Conservation (phyloP, 805 yeast species). For the Candida ascalaphidarum region DNA sequence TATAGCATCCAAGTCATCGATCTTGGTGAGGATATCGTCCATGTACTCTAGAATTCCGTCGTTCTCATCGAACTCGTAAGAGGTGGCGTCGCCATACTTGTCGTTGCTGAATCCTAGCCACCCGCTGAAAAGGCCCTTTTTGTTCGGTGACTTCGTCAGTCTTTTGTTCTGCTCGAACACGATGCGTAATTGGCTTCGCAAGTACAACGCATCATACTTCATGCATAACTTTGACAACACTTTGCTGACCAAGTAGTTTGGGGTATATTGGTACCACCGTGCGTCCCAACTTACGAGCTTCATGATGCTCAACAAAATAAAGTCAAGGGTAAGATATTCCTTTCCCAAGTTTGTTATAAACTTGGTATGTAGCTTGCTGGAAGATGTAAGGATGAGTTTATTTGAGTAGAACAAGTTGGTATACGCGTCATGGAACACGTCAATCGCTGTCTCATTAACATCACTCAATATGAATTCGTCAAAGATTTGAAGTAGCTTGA, state of each 20-base stretch:
- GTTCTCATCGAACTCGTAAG: slow-evolving; percentile 15
- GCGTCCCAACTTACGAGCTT: slow-evolving; percentile 52
- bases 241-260: slow-evolving; percentile 30
- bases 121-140: slow-evolving; percentile 3
- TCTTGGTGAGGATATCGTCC: slow-evolving; percentile 19
- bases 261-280: slow-evolving; percentile 55
- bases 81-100: slow-evolving; percentile 4
- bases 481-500: slow-evolving; percentile 39
- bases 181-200: slow-evolving; percentile 31
- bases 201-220: slow-evolving; percentile 31
- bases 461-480: slow-evolving; percentile 32
- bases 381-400: slow-evolving; percentile 20
- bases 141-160: not conserved
- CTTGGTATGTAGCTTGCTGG: slow-evolving; percentile 7
- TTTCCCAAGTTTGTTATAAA: slow-evolving; percentile 15
- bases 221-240: slow-evolving; percentile 36
- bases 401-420: slow-evolving; percentile 17
- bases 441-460: slow-evolving; percentile 20
- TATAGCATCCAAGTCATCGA: slow-evolving; percentile 12
- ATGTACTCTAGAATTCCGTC: slow-evolving; percentile 27
- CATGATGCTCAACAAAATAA: slow-evolving; percentile 27
- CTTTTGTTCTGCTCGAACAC: slow-evolving; percentile 19
- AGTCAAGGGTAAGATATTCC: slow-evolving; percentile 24
- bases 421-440: slow-evolving; percentile 20
- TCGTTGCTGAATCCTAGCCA: slow-evolving; percentile 1